These are phyloP conservation scores for Primulina tabacum DNA, from an alignment of 257 asterid genomes.

Conservation along the genomic window DNA sequence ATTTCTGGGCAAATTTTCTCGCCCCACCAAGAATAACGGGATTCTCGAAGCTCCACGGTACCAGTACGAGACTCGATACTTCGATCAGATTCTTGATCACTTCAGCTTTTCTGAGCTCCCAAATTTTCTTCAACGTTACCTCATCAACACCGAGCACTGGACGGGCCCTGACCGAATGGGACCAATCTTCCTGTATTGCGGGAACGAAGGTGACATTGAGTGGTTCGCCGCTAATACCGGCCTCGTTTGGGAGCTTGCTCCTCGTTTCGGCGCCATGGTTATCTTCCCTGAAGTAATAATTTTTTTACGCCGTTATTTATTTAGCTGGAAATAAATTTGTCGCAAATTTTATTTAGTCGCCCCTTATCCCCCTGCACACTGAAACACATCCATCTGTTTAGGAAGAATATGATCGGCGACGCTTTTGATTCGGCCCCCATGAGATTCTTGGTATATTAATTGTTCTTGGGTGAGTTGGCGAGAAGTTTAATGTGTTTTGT, in stretches of 20 bases:
- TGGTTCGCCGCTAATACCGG: constrained; percentile 94
- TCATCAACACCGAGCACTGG: constrained; percentile 74
- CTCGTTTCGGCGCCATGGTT: constrained; percentile 77
- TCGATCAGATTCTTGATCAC: constrained; percentile 78
- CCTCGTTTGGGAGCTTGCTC: constrained; percentile 85
- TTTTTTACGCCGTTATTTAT: not conserved
- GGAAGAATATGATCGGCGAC: not conserved
- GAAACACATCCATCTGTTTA: not conserved
- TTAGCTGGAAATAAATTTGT: not conserved
- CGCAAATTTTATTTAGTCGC: not conserved
- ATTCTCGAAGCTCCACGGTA: constrained; percentile 35
- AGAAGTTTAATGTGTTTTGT: not conserved
- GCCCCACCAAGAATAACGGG: constrained; percentile 21
- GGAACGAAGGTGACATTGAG: constrained; percentile 88
- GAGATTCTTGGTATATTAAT: not conserved
- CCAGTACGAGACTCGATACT: constrained; percentile 68
- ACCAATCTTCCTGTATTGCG: constrained; percentile 88
- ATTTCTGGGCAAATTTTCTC: constrained; percentile 39
- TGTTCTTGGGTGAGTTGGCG: not conserved
- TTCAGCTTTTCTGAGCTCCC: constrained; percentile 71
- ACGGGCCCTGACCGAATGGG: constrained; percentile 49
- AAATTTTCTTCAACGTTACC: constrained; percentile 69
- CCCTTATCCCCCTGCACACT: too few relatives aligned
- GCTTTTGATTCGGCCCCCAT: not conserved
- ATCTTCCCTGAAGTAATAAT: constrained; percentile 71